phyloP scores from a whole-genome alignment of 352 stramenopile genomes.

The Pilasporangium apinafurcum region DNA sequence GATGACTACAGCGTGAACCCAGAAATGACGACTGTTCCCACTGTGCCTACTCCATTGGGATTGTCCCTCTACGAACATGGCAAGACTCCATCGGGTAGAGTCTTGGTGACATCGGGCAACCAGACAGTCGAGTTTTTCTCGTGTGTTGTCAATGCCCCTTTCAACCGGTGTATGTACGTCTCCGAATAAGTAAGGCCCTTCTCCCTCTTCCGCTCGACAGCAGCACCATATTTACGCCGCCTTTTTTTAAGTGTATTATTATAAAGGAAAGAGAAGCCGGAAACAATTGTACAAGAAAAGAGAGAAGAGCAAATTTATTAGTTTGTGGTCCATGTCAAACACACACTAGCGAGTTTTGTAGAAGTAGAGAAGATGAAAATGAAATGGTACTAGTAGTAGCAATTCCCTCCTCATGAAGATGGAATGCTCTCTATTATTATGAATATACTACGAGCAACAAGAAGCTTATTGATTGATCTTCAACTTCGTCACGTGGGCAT shows the following conservation, averaged over 20 bases:
- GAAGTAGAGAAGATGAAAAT: constrained; percentile 18
- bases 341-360: constrained; percentile 23
- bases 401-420: constrained; percentile 15
- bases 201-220: constrained; percentile 5
- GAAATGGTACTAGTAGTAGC: not conserved
- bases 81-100: constrained; percentile 73
- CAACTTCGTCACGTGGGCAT: not conserved
- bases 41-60: constrained; percentile 56
- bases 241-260: constrained; percentile 28
- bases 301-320: too few species aligned
- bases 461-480: not conserved
- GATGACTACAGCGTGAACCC: constrained; percentile 56
- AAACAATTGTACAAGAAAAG: not conserved
- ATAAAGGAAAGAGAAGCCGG: constrained; percentile 12
- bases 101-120: constrained; percentile 70
- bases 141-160: constrained; percentile 64
- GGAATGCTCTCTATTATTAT: constrained; percentile 17
- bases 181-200: constrained; percentile 33
- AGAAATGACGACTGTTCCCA: constrained; percentile 76
- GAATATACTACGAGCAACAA: not conserved
- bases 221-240: constrained; percentile 5
- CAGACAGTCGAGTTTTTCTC: constrained; percentile 86
- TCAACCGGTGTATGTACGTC: constrained; percentile 51
- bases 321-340: not conserved
- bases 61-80: constrained; percentile 71